Evolutionary conservation across 331 rosid genomes (phyloP).

Genomic region (Malus hybrid): DNA sequence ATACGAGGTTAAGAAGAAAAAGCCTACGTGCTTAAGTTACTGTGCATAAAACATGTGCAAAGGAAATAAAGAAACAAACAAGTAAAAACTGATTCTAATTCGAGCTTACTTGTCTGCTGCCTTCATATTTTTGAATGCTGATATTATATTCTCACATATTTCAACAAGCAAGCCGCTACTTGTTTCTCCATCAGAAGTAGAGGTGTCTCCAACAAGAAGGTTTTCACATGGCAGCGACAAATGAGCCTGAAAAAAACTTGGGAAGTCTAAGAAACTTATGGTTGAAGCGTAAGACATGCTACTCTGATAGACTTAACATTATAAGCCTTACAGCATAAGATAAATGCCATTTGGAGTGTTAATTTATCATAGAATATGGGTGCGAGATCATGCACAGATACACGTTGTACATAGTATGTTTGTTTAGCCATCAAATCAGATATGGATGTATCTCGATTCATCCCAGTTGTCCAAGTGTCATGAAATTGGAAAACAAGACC

Average conservation of each 20-base stretch:
- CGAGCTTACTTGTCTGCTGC: slow-evolving; percentile 53
- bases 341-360: too few species aligned
- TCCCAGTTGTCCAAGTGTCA: too few species aligned
- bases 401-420: too few species aligned
- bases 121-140: slow-evolving; percentile 56
- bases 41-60: neutral
- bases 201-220: slow-evolving; percentile 10
- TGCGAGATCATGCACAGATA: too few species aligned
- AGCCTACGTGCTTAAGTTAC: neutral
- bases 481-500: too few species aligned
- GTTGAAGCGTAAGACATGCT: too few species aligned
- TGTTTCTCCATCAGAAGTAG: slow-evolving; percentile 25
- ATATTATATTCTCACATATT: slow-evolving; percentile 42
- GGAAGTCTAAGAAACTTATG: neutral
- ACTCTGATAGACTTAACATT: too few species aligned
- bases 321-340: too few species aligned
- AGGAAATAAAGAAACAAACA: neutral
- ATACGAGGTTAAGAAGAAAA: neutral
- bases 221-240: slow-evolving; percentile 23
- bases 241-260: slow-evolving; percentile 26
- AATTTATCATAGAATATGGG: too few species aligned
- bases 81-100: slow-evolving; percentile 1
- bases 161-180: slow-evolving; percentile 29
- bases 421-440: too few species aligned
- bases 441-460: too few species aligned